Conservation (phyloP, 1,284 basidiomycete genomes). For the Leccinum holopus region DNA sequence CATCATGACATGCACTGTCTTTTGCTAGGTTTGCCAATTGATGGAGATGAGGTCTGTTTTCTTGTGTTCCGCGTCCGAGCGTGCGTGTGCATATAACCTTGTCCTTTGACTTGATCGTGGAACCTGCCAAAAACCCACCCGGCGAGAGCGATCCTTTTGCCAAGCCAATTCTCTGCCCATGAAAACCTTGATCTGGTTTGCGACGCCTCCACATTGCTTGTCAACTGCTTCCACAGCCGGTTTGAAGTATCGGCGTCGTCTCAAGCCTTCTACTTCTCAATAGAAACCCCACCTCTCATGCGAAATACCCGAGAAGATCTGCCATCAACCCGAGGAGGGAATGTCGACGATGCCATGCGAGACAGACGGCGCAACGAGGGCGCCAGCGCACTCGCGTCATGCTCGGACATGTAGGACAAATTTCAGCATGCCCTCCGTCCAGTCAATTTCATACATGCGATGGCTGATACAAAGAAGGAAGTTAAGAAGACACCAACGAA, state of each 20-base stretch:
- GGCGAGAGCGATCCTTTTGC: slow-evolving; percentile 22
- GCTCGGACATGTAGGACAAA: slow-evolving; percentile 24
- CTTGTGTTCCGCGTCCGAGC: not conserved
- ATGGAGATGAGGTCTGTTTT: slow-evolving; percentile 25
- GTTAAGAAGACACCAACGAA: slow-evolving; percentile 40
- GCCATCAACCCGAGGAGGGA: slow-evolving; percentile 3
- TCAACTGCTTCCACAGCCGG: too few species aligned
- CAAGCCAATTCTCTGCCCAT: not conserved
- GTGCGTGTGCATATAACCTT: not conserved
- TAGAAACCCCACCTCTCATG: slow-evolving; percentile 10
- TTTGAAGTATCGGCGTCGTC: not conserved
- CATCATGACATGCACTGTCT: slow-evolving; percentile 21
- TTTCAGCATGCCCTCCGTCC: slow-evolving; percentile 41
- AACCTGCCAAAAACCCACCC: slow-evolving; percentile 20
- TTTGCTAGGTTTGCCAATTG: slow-evolving; percentile 34
- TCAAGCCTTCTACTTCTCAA: not conserved
- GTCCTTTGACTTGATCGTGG: too few species aligned
- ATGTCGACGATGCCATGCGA: slow-evolving; percentile 11
- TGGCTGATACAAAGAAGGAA: slow-evolving; percentile 41
- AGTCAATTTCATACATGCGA: slow-evolving; percentile 41
- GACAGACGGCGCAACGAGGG: slow-evolving; percentile 15
- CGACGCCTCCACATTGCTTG: too few species aligned
- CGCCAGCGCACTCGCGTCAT: slow-evolving; percentile 17
- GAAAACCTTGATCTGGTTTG: too few species aligned
- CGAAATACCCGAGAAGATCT: slow-evolving; percentile 24